Percentiles rank a stretch among this genome's conserved stretches.
These are phyloP conservation scores for Parietichytrium sp. DNA, from an alignment of 108 stramenopile species.

Conservation along the genomic window DNA sequence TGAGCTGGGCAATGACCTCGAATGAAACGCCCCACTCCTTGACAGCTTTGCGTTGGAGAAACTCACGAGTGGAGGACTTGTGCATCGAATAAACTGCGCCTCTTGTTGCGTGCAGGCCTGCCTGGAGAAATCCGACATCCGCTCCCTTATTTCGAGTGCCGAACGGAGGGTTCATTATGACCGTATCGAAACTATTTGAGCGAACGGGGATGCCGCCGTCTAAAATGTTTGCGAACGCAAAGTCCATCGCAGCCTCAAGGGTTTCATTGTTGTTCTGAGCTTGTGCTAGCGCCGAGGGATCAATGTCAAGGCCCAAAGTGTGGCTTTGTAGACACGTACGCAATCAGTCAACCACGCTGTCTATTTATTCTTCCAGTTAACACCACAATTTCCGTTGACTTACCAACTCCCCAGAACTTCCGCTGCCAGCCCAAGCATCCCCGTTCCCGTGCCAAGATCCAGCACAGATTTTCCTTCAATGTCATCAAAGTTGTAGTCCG, in stretches of 20 bases:
- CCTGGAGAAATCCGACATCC: conserved; percentile 42
- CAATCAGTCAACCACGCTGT: too few species aligned
- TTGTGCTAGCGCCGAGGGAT: conserved; percentile 69
- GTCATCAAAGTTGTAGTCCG: conserved; percentile 55
- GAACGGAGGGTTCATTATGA: conserved; percentile 63
- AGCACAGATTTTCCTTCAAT: conserved; percentile 62
- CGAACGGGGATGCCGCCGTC: background rate
- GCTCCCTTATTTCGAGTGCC: conserved; percentile 56
- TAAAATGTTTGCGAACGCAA: conserved; percentile 47
- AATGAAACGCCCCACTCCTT: conserved; percentile 65
- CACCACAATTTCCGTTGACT: conserved; percentile 71
- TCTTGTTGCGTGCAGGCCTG: conserved; percentile 68
- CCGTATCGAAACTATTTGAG: conserved; percentile 49
- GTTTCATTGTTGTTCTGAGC: conserved; percentile 54
- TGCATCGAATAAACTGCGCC: conserved; percentile 88
- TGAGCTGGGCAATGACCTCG: conserved; percentile 84
- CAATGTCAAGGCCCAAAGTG: conserved; percentile 64
- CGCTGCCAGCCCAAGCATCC: conserved; percentile 76
- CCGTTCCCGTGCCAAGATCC: conserved; percentile 93
- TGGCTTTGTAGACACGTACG: conserved; percentile 5
- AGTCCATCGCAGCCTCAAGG: conserved; percentile 45
- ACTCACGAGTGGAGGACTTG: conserved; percentile 83
- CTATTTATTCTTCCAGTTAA: too few species aligned
- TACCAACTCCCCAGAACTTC: conserved; percentile 69
- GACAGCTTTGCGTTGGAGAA: conserved; percentile 49